A percentile compares a stretch with the other conserved stretches of the same genome.
These are phyloP conservation scores for Lichtheimia ornata DNA, from an alignment of 371 early-diverging fungal species.

Conservation along the genomic window DNA sequence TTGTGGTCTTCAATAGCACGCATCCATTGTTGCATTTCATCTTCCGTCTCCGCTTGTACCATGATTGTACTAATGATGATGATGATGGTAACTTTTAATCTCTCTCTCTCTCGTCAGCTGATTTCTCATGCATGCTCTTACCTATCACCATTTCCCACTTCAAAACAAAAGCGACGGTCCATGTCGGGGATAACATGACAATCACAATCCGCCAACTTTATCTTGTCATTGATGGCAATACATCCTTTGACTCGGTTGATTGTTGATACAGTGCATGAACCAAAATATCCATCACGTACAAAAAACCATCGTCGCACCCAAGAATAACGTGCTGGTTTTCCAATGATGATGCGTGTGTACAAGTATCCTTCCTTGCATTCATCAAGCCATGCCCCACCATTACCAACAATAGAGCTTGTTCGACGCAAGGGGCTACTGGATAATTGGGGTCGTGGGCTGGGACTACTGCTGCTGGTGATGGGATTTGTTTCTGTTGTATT, in stretches of 20 bases:
- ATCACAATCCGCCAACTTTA: constrained; percentile 49
- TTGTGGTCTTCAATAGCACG: constrained; percentile 52
- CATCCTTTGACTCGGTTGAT: constrained; percentile 55
- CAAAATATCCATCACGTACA: constrained; percentile 58
- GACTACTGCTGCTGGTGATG: not conserved
- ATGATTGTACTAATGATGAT: constrained; percentile 32
- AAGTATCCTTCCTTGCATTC: constrained; percentile 40
- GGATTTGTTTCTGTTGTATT: not conserved
- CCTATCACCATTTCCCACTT: constrained; percentile 33
- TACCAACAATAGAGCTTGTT: not conserved
- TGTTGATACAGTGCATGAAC: constrained; percentile 46
- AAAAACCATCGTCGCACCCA: constrained; percentile 65
- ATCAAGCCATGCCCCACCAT: not conserved
- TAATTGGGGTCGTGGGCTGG: not conserved
- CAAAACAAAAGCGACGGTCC: constrained; percentile 75
- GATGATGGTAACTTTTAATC: no score
- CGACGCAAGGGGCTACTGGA: not conserved
- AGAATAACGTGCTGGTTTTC: constrained; percentile 33
- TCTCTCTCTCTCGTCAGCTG: no score
- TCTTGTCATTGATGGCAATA: constrained; percentile 48
- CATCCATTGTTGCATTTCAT: constrained; percentile 70
- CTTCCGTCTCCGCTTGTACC: constrained; percentile 70
- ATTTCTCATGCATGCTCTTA: not conserved
- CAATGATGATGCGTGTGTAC: constrained; percentile 21
- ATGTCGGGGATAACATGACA: constrained; percentile 45